Base-by-base conservation (phyloP, 805 yeast species). In the Komagataella pastoris region DNA sequence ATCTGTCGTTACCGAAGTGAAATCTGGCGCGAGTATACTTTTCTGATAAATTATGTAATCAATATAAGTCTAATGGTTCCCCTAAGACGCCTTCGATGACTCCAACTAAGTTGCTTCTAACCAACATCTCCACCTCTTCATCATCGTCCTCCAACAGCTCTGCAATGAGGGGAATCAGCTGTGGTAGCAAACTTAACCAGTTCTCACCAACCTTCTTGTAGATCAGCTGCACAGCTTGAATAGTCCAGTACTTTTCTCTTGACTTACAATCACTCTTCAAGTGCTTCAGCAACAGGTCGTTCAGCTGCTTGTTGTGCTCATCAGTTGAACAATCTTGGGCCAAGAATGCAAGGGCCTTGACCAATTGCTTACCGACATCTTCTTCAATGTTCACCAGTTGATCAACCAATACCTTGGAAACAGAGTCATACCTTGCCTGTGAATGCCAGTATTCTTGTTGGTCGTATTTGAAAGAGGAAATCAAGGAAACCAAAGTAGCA, bases 361-460 rank as follows among this genome's bases (percentile, higher is more conserved):
- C 90, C 60, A 93, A 68, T 57, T 85, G 79, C 61, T 86, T 83
- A 49, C 96, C 96, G 59, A 88, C 79, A 12, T 78, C 66, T 57
- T 80, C 83, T 58, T 88, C 95, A 54, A 88, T 76, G 59, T 75
- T 78, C 6, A 68, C 60, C 56, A 90, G 70, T 70, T 89, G 97
- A 21, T 68, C 68, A 53, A 85, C 69, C 55, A 93, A 73, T 3
- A 85, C 76, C 44, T 66, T 73, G 14, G 83, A 75, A 23, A 89
- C 75, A 50, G 79, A 68, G 45, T 85, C 95, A 63, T 88, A 93
- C 63, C 99, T 79, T 23, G 88, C 79, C 50, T 83, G 84, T 47
- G 88, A 80, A 53, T 85, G 83, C 99, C 99, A 93, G 70, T 87
- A 93, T 61, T 93, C 99, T 59, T 86, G 96, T 61, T 83, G 87